Evolutionary conservation across 768 basidiomycete species (phyloP), one percentile per base, ranked within the genome.

Genomic region (Paxillus ammoniavirescens): DNA sequence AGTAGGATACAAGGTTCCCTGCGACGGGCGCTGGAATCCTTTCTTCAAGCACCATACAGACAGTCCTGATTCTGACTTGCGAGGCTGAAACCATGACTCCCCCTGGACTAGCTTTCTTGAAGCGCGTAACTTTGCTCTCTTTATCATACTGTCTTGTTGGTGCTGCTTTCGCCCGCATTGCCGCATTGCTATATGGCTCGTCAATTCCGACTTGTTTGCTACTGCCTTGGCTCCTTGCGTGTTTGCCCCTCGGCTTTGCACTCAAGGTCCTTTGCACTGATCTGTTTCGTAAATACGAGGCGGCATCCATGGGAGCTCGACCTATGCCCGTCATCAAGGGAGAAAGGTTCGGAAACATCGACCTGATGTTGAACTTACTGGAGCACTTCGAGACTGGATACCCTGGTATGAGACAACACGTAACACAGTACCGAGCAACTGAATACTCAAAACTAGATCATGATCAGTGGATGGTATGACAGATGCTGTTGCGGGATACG

Each of bases 271-370:
- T 70, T 15, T 55, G 58, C 17, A 62, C 64, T 15, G 60, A 68
- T 6, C 45, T 73, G 8, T 54, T 55, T 8, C 64, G 71, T 23
- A 65, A 63, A 33, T 65, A 73, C 12, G 64, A 70, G 26, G 82
- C 81, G 4, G 70, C 72, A 33, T 62, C 67, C 1, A 38, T 79
- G 49, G 82, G 81, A 4, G 80, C 82, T 28, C 76, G 76, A 14
- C 67, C 75, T 28, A 69, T 77, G 5, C 76, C 74, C 6, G 61
- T 61, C 15, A 59, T 70, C 1, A 55, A 57, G 30, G 82, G 82
- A 0, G 70, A 70, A 45, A 60, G 38, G 48, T 63, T 74, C 8
- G 80, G 80, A 40, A 82, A 80, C 54, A 26, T 79, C 5, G 81
- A 82, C 54, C 47, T 80, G 14, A 56, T 82, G 54, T 45, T 64